These are phyloP conservation scores for Circinella umbellata DNA, from an alignment of 371 early-diverging fungal genomes.

Conservation along the genomic window DNA sequence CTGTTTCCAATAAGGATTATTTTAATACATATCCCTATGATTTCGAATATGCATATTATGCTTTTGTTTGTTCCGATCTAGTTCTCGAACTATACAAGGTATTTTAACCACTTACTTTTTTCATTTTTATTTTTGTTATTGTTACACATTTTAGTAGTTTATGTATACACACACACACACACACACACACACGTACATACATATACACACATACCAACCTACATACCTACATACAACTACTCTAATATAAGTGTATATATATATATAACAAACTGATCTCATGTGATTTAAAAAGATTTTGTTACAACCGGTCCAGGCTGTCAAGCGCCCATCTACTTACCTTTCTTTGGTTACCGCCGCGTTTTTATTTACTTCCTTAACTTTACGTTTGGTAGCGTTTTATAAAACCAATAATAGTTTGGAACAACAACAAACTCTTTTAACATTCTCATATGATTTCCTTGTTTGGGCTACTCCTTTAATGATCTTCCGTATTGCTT, in stretches of 20 bases:
- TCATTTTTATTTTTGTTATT: neutral
- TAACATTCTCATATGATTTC: slow-evolving; percentile 28
- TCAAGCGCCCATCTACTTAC: slow-evolving; percentile 33
- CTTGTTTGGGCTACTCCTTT: slow-evolving; percentile 42
- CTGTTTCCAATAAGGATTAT: slow-evolving; percentile 39
- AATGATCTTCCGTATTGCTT: slow-evolving; percentile 41
- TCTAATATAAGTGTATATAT: no score
- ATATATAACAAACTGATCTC: no score
- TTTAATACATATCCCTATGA: slow-evolving; percentile 22
- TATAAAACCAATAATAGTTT: slow-evolving; percentile 14
- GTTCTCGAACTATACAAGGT: slow-evolving; percentile 32
- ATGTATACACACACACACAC: no score
- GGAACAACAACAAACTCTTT: slow-evolving; percentile 13
- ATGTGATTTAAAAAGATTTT: slow-evolving; percentile 11
- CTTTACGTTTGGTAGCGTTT: slow-evolving; percentile 31
- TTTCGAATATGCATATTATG: slow-evolving; percentile 47
- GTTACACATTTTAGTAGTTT: no score
- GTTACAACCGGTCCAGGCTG: slow-evolving; percentile 21
- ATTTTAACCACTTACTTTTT: neutral
- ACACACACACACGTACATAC: no score
- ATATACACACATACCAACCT: neutral
- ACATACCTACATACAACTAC: no score
- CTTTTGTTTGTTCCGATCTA: slow-evolving; percentile 40
- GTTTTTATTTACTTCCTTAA: slow-evolving; percentile 27
- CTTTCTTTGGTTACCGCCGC: slow-evolving; percentile 25